Evolutionary conservation across 2,329 filamentous ascomycete genomes (phyloP).

Genomic region (Phialophora expanda): DNA sequence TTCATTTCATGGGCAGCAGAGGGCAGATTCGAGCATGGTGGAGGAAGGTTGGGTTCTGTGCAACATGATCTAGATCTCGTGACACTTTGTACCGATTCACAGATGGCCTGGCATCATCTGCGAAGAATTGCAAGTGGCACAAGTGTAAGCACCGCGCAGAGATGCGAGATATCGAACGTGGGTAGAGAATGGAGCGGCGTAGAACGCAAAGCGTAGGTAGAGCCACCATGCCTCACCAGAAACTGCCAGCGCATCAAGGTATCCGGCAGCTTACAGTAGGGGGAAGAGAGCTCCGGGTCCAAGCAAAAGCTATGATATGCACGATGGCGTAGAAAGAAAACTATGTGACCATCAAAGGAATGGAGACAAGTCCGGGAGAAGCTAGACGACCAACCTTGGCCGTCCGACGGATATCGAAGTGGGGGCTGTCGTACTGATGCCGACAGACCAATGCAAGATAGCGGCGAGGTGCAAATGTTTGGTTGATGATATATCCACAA

Average conservation of each 20-base stretch:
- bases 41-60: slow-evolving; percentile 27
- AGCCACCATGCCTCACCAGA: slow-evolving; percentile 31
- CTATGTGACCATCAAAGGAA: slow-evolving; percentile 22
- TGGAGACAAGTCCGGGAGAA: slow-evolving; percentile 9
- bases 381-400: slow-evolving; percentile 24
- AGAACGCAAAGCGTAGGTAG: slow-evolving; percentile 30
- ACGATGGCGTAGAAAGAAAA: slow-evolving; percentile 34
- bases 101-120: slow-evolving; percentile 35
- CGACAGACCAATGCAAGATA: slow-evolving; percentile 23
- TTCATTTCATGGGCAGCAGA: slow-evolving; percentile 34
- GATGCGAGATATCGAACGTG: slow-evolving; percentile 31
- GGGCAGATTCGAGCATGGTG: slow-evolving; percentile 18
- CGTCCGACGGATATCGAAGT: slow-evolving; percentile 25
- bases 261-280: slow-evolving; percentile 26
- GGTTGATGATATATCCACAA: slow-evolving; percentile 19
- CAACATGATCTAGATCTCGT: slow-evolving; percentile 38
- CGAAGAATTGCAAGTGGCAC: slow-evolving; percentile 31
- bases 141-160: slow-evolving; percentile 24
- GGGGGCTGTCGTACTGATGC: slow-evolving; percentile 24
- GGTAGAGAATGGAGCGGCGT: slow-evolving; percentile 32
- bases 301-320: slow-evolving; percentile 35
- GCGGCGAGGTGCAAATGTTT: slow-evolving; percentile 23
- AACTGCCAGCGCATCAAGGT: slow-evolving; percentile 35
- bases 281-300: slow-evolving; percentile 24
- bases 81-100: slow-evolving; percentile 32